Evolutionary conservation across 1,284 basidiomycete genomes (phyloP).

Genomic region (Quambalaria eucalypti): DNA sequence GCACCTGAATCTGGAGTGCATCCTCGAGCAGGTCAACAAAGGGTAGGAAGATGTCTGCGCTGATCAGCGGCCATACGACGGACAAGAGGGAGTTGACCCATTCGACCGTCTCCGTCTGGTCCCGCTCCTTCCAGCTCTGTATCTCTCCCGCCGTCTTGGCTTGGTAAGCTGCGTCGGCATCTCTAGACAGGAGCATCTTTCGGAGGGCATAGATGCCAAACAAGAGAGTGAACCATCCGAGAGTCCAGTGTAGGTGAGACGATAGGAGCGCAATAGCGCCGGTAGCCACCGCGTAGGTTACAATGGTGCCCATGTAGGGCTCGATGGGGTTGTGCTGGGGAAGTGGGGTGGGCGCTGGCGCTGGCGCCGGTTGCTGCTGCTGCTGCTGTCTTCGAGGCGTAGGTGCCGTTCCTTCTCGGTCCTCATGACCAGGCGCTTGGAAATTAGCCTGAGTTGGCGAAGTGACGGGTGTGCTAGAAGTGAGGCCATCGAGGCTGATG

Average conservation of each 20-base stretch:
- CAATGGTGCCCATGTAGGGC: slow-evolving; percentile 20
- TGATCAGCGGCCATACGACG: slow-evolving; percentile 38
- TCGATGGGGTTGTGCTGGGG: slow-evolving; percentile 13
- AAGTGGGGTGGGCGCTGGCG: too few species aligned
- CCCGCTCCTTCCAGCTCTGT: neutral
- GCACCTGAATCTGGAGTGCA: slow-evolving; percentile 40
- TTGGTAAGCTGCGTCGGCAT: slow-evolving; percentile 19
- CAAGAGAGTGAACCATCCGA: slow-evolving; percentile 10
- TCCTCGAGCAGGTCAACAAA: slow-evolving; percentile 42
- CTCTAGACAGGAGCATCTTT: slow-evolving; percentile 13
- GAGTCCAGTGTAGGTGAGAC: slow-evolving; percentile 13
- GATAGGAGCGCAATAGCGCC: slow-evolving; percentile 15
- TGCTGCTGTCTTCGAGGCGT: too few species aligned
- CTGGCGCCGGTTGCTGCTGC: too few species aligned
- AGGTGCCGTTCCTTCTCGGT: too few species aligned
- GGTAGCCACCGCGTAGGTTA: slow-evolving; percentile 25
- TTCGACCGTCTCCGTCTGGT: slow-evolving; percentile 24
- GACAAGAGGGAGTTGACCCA: slow-evolving; percentile 38
- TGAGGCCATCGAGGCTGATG: too few species aligned
- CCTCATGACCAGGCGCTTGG: too few species aligned
- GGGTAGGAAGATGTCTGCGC: slow-evolving; percentile 27
- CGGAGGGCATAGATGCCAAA: slow-evolving; percentile 20
- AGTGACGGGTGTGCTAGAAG: too few species aligned
- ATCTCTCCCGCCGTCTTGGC: slow-evolving; percentile 14
- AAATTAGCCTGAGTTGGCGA: too few species aligned